Evolutionary conservation across 164 flowering plant species (phyloP).

Genomic region (Stephania cephalantha): DNA sequence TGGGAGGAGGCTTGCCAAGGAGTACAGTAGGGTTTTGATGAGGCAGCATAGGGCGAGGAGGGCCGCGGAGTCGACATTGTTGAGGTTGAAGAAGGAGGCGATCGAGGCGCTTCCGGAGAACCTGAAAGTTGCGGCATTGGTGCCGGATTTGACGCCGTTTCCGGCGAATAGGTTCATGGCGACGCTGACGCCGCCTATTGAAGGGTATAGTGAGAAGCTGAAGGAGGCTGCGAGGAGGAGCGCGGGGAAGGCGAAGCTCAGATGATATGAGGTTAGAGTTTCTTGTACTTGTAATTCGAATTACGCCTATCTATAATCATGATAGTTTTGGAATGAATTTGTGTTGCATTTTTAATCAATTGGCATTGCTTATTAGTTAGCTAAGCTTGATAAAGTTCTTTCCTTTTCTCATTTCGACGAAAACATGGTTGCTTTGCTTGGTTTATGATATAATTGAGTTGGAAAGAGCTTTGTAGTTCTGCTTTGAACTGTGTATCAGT

Average conservation of each 20-base stretch:
- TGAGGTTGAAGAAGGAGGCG: slow-evolving; percentile 70
- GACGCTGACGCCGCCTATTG: slow-evolving; percentile 86
- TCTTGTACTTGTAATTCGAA: neutral
- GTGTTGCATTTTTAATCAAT: neutral
- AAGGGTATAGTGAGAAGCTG: slow-evolving; percentile 71
- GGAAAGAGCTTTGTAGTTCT: too few species aligned
- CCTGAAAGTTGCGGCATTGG: slow-evolving; percentile 57
- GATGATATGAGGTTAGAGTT: slow-evolving; percentile 38
- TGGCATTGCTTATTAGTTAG: neutral
- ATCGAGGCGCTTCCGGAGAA: slow-evolving; percentile 79
- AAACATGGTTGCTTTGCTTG: neutral
- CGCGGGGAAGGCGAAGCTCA: slow-evolving; percentile 47
- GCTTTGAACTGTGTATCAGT: neutral
- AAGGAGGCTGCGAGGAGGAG: slow-evolving; percentile 56
- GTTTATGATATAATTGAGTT: neutral
- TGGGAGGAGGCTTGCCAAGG: slow-evolving; percentile 78
- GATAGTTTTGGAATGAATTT: neutral
- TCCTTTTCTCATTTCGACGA: neutral
- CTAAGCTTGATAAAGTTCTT: neutral
- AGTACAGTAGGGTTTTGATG: slow-evolving; percentile 85
- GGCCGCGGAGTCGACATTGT: slow-evolving; percentile 55
- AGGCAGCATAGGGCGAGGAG: slow-evolving; percentile 58
- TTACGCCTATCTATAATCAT: neutral
- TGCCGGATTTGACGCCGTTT: slow-evolving; percentile 70
- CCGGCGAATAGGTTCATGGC: slow-evolving; percentile 77